Percentiles rank a stretch among this genome's conserved stretches.
Conservation (phyloP, 2,329 filamentous ascomycete genomes). For the Fusarium sp. region DNA sequence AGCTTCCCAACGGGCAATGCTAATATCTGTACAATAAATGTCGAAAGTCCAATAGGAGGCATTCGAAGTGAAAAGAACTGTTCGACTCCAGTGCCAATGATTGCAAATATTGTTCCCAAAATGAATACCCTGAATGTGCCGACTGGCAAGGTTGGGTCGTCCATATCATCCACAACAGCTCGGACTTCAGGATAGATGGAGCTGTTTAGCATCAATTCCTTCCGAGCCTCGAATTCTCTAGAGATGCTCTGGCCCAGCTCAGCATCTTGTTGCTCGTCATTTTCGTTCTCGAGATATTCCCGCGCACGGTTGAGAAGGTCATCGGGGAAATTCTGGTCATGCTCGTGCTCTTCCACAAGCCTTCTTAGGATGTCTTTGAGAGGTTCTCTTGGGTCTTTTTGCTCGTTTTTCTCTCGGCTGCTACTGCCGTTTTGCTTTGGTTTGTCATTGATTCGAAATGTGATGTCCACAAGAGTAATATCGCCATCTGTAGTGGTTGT, state of each 20-base stretch:
- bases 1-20: constrained; percentile 51
- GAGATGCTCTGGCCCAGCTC: constrained; percentile 31
- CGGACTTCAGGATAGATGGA: constrained; percentile 56
- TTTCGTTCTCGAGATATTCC: constrained; percentile 47
- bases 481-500: background rate
- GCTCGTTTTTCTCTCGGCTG: background rate
- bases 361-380: constrained; percentile 12
- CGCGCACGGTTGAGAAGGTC: constrained; percentile 53
- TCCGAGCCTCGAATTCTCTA: constrained; percentile 33
- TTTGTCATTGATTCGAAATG: background rate
- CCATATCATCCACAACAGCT: constrained; percentile 55
- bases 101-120: constrained; percentile 51
- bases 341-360: constrained; percentile 53
- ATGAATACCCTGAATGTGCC: constrained; percentile 54
- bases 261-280: constrained; percentile 6
- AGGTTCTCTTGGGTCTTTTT: background rate
- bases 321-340: constrained; percentile 59
- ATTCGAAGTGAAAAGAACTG: constrained; percentile 55
- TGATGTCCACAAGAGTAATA: background rate
- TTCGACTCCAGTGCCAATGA: constrained; percentile 30
- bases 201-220: constrained; percentile 46
- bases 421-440: background rate
- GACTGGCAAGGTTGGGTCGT: constrained; percentile 52
- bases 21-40: constrained; percentile 54
- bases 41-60: constrained; percentile 52